Base-by-base conservation (phyloP, 2,329 filamentous ascomycete species). In the Neopestalotiopsis clavispora region DNA sequence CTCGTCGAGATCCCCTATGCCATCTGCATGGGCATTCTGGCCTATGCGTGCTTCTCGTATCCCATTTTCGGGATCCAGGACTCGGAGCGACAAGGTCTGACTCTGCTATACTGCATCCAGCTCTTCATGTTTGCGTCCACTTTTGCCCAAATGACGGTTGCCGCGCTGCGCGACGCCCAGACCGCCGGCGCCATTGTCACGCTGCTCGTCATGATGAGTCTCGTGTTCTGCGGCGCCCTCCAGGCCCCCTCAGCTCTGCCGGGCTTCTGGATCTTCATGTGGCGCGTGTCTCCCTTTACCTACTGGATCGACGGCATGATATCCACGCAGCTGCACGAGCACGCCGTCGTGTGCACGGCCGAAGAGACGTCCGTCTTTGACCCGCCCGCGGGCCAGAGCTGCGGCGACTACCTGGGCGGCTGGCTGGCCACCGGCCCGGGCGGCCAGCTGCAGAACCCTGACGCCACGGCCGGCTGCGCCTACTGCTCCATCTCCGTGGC, bases 221-320 rank as follows among this genome's bases (percentile, higher is more conserved):
- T 92, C 56, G 84, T 89, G 70, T 92, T 91, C 82, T 89, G 87
- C 75, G 78, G 72, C 42, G 70, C 72, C 10, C 67, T 74, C 56
- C 69, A 72, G 49, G 45, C 68, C 5, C 91, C 91, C 0, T 79
- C 81, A 2, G 79, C 81, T 2, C 86, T 95, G 42, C 92, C 93
- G 0, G 82, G 87, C 5, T 94, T 95, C 85, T 95, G 93, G 92
- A 90, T 91, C 74, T 94, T 94, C 84, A 93, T 94, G 90, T 95
- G 95, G 80, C 89, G 92, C 61, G 82, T 94, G 63, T 94, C 91
- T 0, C 94, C 94, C 0, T 92, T 97, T 74, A 95, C 92, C 0
- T 97, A 97, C 78, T 83, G 96, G 17, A 89, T 95, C 32, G 86
- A 87, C 10, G 92, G 90, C 28, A 90, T 97, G 82, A 79, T 95